A percentile compares a stretch with the other conserved stretches of the same genome.
Evolutionary conservation across 495 filamentous ascomycete genomes (phyloP).

Genomic region (Aspergillus coremiiformis): DNA sequence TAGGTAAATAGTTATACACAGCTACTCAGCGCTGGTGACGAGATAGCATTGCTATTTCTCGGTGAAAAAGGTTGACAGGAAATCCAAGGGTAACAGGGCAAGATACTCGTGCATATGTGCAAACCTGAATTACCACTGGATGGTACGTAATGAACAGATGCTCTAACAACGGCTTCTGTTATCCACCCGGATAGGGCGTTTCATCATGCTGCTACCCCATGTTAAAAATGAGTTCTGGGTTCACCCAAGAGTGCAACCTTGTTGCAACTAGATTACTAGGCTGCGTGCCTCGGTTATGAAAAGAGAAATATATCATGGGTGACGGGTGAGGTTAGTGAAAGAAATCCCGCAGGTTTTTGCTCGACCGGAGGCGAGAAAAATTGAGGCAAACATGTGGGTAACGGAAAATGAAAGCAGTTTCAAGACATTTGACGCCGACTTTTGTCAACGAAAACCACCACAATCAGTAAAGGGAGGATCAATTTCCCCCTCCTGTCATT

Average conservation of each 20-base stretch:
- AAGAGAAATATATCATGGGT: not conserved
- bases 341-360: slow-evolving; percentile 4
- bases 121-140: not conserved
- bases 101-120: not conserved
- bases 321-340: not conserved
- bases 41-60: not conserved
- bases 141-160: not conserved
- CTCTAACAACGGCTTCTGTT: not conserved
- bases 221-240: not conserved
- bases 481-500: not conserved
- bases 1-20: not conserved
- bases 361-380: not conserved
- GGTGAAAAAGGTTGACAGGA: not conserved
- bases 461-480: not conserved
- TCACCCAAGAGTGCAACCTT: not conserved
- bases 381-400: slow-evolving; percentile 6
- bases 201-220: not conserved
- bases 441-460: not conserved
- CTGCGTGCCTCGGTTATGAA: slow-evolving; percentile 1
- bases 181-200: not conserved
- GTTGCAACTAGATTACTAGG: not conserved
- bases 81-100: not conserved
- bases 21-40: not conserved
- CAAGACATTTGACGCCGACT: not conserved
- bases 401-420: not conserved